Evolutionary conservation across 2,329 filamentous ascomycete species (phyloP), one percentile per base, ranked within the genome.

Genomic region (Pseudogymnoascus sp.): DNA sequence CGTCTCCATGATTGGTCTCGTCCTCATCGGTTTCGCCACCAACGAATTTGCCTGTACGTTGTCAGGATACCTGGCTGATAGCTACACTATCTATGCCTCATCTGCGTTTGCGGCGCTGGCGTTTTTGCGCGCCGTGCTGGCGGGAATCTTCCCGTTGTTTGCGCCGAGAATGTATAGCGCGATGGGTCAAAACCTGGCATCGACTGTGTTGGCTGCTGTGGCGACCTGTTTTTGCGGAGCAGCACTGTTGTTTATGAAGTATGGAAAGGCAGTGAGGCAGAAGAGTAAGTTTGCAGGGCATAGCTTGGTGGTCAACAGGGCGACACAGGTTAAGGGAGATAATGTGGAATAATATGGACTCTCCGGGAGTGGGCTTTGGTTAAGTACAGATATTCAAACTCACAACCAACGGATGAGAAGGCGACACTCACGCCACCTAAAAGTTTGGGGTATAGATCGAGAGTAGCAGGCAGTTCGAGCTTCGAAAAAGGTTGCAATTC

Each of bases 11-110:
- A 60, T 77, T 0, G 73, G 77, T 0, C 73, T 82, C 2, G 69
- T 79, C 0, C 69, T 78, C 2, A 73, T 81, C 7, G 81, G 80
- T 0, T 83, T 79, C 69, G 78, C 78, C 0, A 68, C 78, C 23
- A 81, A 80, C 14, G 80, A 83, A 64, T 75, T 81, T 48, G 76
- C 77, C 16, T 76, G 65, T 48, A 67, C 68, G 2, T 68, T 81
- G 0, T 73, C 74, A 1, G 78, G 77, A 1, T 80, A 81, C 60
- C 70, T 80, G 8, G 74, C 78, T 0, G 79, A 81, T 67, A 75
- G 75, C 21, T 81, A 80, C 64, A 71, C 76, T 16, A 75, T 73
- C 13, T 79, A 79, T 60, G 76, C 78, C 1, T 77, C 78, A 0
- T 79, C 77, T 54, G 79, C 76, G 1, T 77, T 77, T 25, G 78